Base-by-base conservation (phyloP, 768 basidiomycete species). In the Mycena chlorophos region DNA sequence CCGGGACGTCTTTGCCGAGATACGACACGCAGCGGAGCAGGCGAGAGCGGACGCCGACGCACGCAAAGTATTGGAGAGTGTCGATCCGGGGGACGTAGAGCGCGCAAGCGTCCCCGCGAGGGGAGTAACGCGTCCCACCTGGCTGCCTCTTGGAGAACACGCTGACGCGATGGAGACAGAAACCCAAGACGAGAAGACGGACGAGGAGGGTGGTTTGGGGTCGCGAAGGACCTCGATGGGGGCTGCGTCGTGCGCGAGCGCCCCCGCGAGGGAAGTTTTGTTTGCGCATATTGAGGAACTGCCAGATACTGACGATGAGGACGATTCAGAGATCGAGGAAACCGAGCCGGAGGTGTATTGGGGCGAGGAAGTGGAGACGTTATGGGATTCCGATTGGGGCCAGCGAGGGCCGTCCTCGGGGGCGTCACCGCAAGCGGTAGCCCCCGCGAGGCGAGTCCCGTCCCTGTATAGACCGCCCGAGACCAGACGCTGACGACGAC, bases 201-300 rank as follows among this genome's bases (percentile, higher is more conserved):
- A 20, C 17, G 22, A 27, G 51, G 39, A 14, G 51, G 17, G 4
- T 12, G 6, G 10, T 17, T 12, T 17, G 17, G 29, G n/a, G 2
- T 37, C n/a, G 45, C 46, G 38, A 3, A 27, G 22, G 48, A 26
- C 50, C 46, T 16, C 19, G 13, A 16, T 37, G 47, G 48, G 47
- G 54, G 51, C 3, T 19, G 31, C 25, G 17, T 57, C 56, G 14
- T 39, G 37, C 37, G 28, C 19, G 51, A 52, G 16, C 30, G n/a
- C 56, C 56, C 56, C 56, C 45, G 51, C 45, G 43, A 52, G 56
- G 56, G 46, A 29, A 51, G 56, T 57, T 19, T 34, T 28, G 0
- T 1, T 19, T 25, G 4, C 6, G 0, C n/a, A 1, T 5, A 14
- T 25, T 19, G 31, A 16, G 28, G 26, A 34, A 8, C 31, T 17